phyloP scores from a whole-genome alignment of 495 filamentous ascomycete species.

The Chaetomium fimeti region DNA sequence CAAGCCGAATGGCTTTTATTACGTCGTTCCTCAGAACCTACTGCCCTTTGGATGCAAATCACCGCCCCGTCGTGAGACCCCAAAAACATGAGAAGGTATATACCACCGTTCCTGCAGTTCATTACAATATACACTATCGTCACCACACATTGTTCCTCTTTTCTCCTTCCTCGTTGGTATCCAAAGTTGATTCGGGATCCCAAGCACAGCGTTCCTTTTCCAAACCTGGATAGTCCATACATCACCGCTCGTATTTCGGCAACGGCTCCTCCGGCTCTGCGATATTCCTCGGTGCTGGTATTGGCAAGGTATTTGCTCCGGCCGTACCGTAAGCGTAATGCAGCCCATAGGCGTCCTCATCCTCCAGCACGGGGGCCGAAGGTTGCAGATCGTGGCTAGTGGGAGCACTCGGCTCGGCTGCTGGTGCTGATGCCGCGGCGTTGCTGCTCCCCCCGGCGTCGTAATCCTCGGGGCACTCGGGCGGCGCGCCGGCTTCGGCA shows the following conservation, averaged over 20 bases:
- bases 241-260: constrained; percentile 37
- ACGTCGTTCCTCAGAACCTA: neutral
- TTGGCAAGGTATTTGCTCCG: constrained; percentile 24
- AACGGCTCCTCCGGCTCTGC: constrained; percentile 36
- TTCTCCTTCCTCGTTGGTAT: neutral
- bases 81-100: constrained; percentile 3
- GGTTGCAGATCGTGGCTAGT: constrained; percentile 42
- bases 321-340: constrained; percentile 37
- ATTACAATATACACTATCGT: constrained; percentile 23
- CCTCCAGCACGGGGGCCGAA: constrained; percentile 68
- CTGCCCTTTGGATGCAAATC: neutral
- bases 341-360: constrained; percentile 54
- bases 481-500: constrained; percentile 69
- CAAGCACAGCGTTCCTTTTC: neutral
- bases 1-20: neutral
- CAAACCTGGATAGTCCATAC: neutral
- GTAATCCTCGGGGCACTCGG: constrained; percentile 51
- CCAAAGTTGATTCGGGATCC: neutral
- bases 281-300: neutral
- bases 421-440: constrained; percentile 20
- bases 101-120: constrained; percentile 6
- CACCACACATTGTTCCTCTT: neutral
- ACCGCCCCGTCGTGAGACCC: neutral
- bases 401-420: constrained; percentile 18
- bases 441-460: constrained; percentile 31